phyloP scores from a whole-genome alignment of 345 rosid genomes.

The Trapa bicornis region DNA sequence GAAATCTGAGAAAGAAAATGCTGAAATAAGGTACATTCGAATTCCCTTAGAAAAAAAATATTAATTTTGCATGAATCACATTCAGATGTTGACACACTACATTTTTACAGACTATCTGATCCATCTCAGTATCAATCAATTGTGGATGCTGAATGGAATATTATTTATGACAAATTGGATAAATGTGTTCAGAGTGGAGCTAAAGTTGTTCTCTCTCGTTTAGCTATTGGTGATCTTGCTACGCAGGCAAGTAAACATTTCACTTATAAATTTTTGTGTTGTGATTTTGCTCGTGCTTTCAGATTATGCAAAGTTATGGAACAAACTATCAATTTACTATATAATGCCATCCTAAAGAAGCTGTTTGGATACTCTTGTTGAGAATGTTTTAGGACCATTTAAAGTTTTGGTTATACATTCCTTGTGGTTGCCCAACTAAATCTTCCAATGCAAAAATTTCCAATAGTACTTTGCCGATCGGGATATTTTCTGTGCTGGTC shows the following conservation, averaged over 20 bases:
- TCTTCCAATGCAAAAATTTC: not conserved
- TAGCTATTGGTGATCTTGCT: constrained; percentile 97
- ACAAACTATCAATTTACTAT: not conserved
- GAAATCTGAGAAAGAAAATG: constrained; percentile 98
- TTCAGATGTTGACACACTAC: not conserved
- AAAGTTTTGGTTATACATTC: not conserved
- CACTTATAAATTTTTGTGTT: not conserved
- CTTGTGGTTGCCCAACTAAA: not conserved
- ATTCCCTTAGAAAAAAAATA: too few relatives aligned
- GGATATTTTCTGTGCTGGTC: constrained; percentile 99
- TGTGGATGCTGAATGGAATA: constrained; percentile 99
- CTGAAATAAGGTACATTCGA: constrained; percentile 65
- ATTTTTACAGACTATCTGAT: constrained; percentile 61
- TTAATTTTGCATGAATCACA: too few relatives aligned
- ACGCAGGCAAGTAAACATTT: constrained; percentile 51
- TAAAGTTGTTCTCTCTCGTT: constrained; percentile 86
- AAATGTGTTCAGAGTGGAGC: constrained; percentile 93
- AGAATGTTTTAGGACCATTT: too few relatives aligned
- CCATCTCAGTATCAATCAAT: constrained; percentile 96
- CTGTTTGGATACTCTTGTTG: not conserved
- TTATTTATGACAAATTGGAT: constrained; percentile 94
- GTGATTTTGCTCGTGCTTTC: not conserved
- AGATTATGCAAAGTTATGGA: not conserved
- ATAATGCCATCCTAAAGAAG: not conserved
- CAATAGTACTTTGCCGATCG: constrained; percentile 95